Conservation (phyloP, 1,284 basidiomycete genomes). For the Wolfiporia cocos region DNA sequence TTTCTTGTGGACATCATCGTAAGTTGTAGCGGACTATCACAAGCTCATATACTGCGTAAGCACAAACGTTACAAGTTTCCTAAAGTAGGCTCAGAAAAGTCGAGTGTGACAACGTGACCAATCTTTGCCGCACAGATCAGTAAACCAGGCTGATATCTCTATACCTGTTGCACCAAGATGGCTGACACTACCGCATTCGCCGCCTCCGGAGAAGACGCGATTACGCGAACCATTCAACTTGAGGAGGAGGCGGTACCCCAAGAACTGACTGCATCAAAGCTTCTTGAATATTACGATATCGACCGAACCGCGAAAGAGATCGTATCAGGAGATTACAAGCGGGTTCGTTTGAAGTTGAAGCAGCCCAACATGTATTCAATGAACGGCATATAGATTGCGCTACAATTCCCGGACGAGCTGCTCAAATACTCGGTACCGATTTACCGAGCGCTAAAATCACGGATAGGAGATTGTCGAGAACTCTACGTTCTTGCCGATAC, state of each 20-base stretch:
- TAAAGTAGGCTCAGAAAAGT: no score
- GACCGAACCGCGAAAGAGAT: conserved; percentile 48
- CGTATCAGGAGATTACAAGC: conserved; percentile 44
- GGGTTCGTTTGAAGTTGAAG: conserved; percentile 31
- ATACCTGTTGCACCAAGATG: no score
- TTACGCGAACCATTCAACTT: conserved; percentile 45
- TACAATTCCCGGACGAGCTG: conserved; percentile 96
- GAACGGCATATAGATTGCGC: conserved; percentile 55
- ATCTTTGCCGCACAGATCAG: no score
- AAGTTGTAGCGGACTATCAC: no score
- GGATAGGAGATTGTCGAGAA: conserved; percentile 46
- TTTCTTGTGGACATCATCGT: no score
- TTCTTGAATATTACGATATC: conserved; percentile 61
- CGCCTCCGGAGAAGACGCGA: conserved; percentile 55
- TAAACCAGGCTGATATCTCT: no score
- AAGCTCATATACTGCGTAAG: no score
- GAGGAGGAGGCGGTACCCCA: conserved; percentile 31
- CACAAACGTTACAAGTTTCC: no score
- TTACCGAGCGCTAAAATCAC: conserved; percentile 63
- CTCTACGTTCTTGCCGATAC: conserved; percentile 94
- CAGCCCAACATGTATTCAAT: not conserved
- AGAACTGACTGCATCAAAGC: conserved; percentile 28
- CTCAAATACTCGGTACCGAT: conserved; percentile 85
- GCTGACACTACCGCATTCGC: conserved; percentile 38
- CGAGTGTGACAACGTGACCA: no score